Conservation (phyloP, 257 asterid species). For the Coffea canephora region DNA sequence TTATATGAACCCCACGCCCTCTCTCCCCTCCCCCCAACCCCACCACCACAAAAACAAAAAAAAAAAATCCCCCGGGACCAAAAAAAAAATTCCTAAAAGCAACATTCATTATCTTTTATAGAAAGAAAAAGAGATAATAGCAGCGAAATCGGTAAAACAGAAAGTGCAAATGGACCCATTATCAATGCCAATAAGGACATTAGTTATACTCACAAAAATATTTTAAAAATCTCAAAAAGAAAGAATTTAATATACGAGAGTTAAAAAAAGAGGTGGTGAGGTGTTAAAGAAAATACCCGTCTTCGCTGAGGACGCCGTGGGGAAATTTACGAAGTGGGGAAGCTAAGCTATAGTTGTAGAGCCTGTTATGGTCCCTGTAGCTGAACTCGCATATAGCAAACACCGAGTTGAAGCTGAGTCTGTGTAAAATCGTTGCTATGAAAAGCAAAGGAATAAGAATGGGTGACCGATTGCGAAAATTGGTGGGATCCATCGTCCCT, state of each 20-base stretch:
- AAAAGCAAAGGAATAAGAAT: slow-evolving; percentile 29
- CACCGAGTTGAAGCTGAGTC: slow-evolving; percentile 40
- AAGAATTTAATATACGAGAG: too few relatives aligned
- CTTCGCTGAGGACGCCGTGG: slow-evolving; percentile 94
- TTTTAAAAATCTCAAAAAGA: too few relatives aligned
- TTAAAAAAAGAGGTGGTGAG: background rate
- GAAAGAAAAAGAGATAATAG: background rate
- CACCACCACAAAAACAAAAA: too few relatives aligned
- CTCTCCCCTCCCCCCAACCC: too few relatives aligned
- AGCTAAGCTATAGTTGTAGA: slow-evolving; percentile 63
- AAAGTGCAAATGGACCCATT: background rate
- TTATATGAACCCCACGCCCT: background rate
- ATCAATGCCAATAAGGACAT: background rate
- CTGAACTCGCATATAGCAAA: slow-evolving; percentile 65
- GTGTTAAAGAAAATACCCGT: slow-evolving; percentile 57
- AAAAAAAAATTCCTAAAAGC: too few relatives aligned
- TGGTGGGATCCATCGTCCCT: slow-evolving; percentile 39
- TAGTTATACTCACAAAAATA: background rate
- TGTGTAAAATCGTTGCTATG: slow-evolving; percentile 35
- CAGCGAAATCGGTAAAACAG: background rate
- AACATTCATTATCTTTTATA: too few relatives aligned
- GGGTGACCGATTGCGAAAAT: slow-evolving; percentile 21
- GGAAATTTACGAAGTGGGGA: slow-evolving; percentile 61
- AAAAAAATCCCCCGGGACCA: background rate
- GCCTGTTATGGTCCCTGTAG: slow-evolving; percentile 52